Percentiles rank a stretch among this genome's conserved stretches.
These are phyloP conservation scores for Lanmaoa rubissima DNA, from an alignment of 768 basidiomycete species.

Conservation along the genomic window DNA sequence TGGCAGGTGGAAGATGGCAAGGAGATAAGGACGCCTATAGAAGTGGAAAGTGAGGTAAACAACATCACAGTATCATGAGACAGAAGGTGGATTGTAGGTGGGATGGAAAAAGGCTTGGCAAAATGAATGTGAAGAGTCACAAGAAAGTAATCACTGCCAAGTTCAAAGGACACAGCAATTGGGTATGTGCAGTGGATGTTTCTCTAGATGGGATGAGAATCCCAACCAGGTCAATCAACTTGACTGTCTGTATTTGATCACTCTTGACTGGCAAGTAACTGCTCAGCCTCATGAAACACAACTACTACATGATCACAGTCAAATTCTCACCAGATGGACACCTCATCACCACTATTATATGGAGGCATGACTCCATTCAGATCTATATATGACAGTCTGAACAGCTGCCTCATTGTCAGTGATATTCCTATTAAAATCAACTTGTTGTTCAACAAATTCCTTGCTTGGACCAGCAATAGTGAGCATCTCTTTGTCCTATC, in stretches of 20 bases:
- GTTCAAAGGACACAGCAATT: not conserved
- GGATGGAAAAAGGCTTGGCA: not conserved
- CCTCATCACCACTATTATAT: not conserved
- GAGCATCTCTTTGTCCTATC: not conserved
- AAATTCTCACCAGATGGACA: too few relatives aligned
- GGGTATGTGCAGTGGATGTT: too few relatives aligned
- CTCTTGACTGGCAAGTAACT: not conserved
- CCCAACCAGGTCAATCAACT: not conserved
- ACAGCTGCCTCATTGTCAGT: too few relatives aligned
- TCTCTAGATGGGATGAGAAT: not conserved
- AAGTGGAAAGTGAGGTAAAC: not conserved
- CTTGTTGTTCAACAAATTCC: not conserved
- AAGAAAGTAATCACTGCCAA: not conserved
- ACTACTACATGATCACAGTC: not conserved
- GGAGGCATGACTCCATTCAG: fast-evolving
- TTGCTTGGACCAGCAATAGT: constrained; percentile 1
- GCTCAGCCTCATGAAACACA: not conserved
- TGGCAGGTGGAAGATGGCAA: not conserved
- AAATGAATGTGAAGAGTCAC: not conserved
- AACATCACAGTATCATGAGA: not conserved
- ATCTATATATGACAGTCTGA: not conserved
- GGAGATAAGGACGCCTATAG: not conserved
- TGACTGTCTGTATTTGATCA: not conserved
- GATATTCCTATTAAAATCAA: not conserved
- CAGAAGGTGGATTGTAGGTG: not conserved